A percentile compares a stretch with the other conserved stretches of the same genome.
Evolutionary conservation across 2,329 filamentous ascomycete genomes (phyloP).

Genomic region (Penicillium palitans): DNA sequence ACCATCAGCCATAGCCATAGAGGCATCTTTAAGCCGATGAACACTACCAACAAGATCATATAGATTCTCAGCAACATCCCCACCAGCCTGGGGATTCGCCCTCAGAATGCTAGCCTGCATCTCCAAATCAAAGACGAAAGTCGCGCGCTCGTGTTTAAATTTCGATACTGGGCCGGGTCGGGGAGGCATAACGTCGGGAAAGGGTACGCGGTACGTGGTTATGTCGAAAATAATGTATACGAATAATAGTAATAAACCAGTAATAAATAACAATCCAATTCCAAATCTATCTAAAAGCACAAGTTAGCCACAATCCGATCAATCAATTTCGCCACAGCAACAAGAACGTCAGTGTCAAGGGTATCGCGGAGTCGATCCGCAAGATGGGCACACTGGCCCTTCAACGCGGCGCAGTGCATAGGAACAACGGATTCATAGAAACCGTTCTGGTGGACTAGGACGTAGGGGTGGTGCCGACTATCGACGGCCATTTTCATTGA

Average conservation of each 20-base stretch:
- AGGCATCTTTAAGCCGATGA: neutral
- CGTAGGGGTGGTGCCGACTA: neutral
- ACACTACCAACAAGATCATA: constrained; percentile 5
- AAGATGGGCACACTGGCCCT: neutral
- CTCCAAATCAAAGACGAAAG: neutral
- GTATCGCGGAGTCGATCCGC: neutral
- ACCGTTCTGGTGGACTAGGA: neutral
- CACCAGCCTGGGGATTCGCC: constrained; percentile 8
- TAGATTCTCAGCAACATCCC: constrained; percentile 14
- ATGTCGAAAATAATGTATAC: neutral
- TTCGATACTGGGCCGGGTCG: neutral
- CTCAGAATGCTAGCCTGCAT: neutral
- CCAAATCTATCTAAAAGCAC: neutral
- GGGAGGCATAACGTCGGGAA: neutral
- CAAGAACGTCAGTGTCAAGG: neutral
- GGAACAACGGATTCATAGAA: neutral
- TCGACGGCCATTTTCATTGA: neutral
- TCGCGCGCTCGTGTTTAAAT: neutral
- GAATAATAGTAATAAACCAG: neutral
- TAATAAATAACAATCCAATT: neutral
- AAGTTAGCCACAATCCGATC: constrained; percentile 5
- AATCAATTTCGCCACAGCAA: neutral
- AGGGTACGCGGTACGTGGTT: too few relatives aligned
- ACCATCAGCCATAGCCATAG: neutral
- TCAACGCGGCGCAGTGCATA: constrained; percentile 3